Evolutionary conservation across 306 rosid genomes (phyloP), one percentile per base, ranked within the genome.

Genomic region (Glycyrrhiza uralensis): DNA sequence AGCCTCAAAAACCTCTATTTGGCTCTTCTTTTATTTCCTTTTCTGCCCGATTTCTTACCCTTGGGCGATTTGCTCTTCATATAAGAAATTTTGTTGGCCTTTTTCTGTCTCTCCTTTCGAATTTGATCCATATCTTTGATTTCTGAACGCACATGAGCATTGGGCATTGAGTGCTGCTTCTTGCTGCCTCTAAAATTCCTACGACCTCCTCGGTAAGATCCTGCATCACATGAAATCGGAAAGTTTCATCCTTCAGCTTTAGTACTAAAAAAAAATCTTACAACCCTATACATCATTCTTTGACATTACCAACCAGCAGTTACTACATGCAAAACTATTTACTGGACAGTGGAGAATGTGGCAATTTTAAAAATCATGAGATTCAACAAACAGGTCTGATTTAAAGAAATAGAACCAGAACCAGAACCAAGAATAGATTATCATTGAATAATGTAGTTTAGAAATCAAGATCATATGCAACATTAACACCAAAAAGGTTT

Each of bases 121-220:
- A 94, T 79, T 83, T 91, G 96, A 18, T 94, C 96, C 23, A 91
- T 35, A 83, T 88, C 88, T 86, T 90, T 90, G 79, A 90, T 84
- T 80, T 92, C 95, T 30, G 89, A 85, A 57, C 89, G 95, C 64
- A 90, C 85, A 58, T 90, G 89, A 78, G 92, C 84, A 82, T 90
- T 92, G 11, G 85, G 85, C 80, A 81, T 77, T 2, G 80, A 68
- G 38, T 78, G 56, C 86, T 80, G 90, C 76, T 74, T 86, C 83
- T 74, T 75, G 69, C 87, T 15, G 3, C 87, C 88, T 58, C 71
- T 72, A 66, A 77, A 79, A 12, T 82, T 71, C 46, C 84, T 71
- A 15, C 26, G 71, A 39, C 88, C 75, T 23, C 80, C 80, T 54
- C 61, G 83, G 45, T 51, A 80, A 66, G 79, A 60, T 45, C 85